phyloP scores from a whole-genome alignment of 371 early-diverging fungal species.

The Mycotypha africana region DNA sequence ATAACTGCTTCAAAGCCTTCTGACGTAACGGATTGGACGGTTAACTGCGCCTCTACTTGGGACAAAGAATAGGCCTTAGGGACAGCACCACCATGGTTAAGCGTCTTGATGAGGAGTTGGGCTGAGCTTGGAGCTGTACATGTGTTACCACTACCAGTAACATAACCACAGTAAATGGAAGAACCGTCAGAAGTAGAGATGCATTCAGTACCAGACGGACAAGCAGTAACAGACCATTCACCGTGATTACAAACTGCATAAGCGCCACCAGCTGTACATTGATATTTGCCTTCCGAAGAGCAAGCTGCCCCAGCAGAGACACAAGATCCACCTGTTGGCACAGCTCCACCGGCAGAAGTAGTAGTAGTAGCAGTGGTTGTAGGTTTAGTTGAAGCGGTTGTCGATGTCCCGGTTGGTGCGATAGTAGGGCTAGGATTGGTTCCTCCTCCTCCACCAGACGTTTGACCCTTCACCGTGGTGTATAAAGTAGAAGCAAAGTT shows the following conservation, averaged over 20 bases:
- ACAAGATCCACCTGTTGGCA: constrained; percentile 8
- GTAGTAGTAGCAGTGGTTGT: neutral
- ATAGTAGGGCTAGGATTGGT: neutral
- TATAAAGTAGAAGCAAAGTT: constrained; percentile 19
- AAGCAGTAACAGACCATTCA: constrained; percentile 19
- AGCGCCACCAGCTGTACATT: constrained; percentile 12
- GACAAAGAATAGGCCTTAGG: constrained; percentile 21
- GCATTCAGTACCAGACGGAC: constrained; percentile 24
- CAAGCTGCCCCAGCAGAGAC: constrained; percentile 12
- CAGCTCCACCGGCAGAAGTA: constrained; percentile 4
- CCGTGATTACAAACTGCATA: constrained; percentile 25
- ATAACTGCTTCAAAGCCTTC: constrained; percentile 19
- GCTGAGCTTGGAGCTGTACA: constrained; percentile 5
- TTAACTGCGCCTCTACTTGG: constrained; percentile 22
- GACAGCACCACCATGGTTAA: constrained; percentile 5
- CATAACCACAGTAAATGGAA: constrained; percentile 33
- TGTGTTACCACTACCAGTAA: constrained; percentile 1
- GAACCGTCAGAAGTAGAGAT: constrained; percentile 21
- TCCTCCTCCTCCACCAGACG: neutral
- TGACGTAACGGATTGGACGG: constrained; percentile 9
- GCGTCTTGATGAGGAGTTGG: neutral
- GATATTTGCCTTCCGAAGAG: constrained; percentile 12
- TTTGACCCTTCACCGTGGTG: neutral
- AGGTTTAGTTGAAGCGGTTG: constrained; percentile 1
- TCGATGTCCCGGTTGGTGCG: neutral